Percentiles rank a stretch among this genome's conserved stretches.
These are phyloP conservation scores for Colletotrichum sp. DNA, from an alignment of 2,329 filamentous ascomycete species.

Conservation along the genomic window DNA sequence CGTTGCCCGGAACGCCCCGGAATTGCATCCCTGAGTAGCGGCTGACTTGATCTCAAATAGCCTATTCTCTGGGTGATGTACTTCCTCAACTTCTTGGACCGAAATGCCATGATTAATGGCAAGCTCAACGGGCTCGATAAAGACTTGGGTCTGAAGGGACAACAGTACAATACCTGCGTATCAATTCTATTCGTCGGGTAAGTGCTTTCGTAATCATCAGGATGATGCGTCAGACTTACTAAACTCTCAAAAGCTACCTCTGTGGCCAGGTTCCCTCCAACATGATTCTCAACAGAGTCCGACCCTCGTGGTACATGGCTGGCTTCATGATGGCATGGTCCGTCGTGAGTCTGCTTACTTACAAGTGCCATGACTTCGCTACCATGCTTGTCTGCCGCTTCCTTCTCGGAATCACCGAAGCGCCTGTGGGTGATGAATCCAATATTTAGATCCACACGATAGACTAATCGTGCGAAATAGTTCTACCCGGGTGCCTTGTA, in stretches of 20 bases:
- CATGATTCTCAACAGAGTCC: conserved; percentile 37
- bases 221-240: too few relatives aligned
- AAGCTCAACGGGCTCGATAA: conserved; percentile 30
- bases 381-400: conserved; percentile 21
- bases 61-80: conserved; percentile 26
- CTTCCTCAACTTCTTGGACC: conserved; percentile 30
- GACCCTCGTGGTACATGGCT: conserved; percentile 24
- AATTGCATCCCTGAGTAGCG: too few relatives aligned
- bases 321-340: conserved; percentile 24
- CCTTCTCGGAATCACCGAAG: conserved; percentile 22
- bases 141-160: conserved; percentile 29
- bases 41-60: background rate
- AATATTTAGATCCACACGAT: fast-evolving
- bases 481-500: conserved; percentile 23
- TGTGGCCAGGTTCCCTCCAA: conserved; percentile 32
- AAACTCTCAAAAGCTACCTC: background rate
- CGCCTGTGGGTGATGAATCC: background rate
- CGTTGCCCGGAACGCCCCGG: background rate
- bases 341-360: conserved; percentile 18
- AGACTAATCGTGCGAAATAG: background rate
- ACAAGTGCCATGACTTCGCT: conserved; percentile 17
- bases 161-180: conserved; percentile 33
- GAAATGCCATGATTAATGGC: conserved; percentile 34
- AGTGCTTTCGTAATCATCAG: background rate
- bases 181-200: conserved; percentile 22